phyloP scores from a whole-genome alignment of 164 flowering plant species.

The Umbilicus rupestris region DNA sequence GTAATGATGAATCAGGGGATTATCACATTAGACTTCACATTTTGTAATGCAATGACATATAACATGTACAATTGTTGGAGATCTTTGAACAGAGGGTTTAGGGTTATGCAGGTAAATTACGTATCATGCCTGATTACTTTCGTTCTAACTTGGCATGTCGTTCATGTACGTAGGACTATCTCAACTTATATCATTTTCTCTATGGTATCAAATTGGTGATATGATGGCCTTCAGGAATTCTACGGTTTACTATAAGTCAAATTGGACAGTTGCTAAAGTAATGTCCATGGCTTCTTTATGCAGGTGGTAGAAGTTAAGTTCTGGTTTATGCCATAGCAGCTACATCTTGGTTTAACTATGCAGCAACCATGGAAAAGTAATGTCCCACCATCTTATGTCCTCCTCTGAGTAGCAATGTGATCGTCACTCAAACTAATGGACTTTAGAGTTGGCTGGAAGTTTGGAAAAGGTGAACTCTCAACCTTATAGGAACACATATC shows the following conservation, averaged over 20 bases:
- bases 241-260: too few species aligned
- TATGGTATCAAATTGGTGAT: too few species aligned
- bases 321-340: too few species aligned
- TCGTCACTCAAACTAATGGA: constrained; percentile 58
- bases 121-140: too few species aligned
- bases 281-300: too few species aligned
- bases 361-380: constrained; percentile 83
- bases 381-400: constrained; percentile 93
- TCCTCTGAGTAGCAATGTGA: constrained; percentile 52
- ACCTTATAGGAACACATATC: neutral
- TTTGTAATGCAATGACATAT: constrained; percentile 73
- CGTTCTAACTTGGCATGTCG: too few species aligned
- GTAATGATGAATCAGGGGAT: too few species aligned
- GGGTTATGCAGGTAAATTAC: neutral
- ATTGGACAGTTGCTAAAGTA: constrained; percentile 5
- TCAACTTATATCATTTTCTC: too few species aligned
- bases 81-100: constrained; percentile 55
- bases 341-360: constrained; percentile 73
- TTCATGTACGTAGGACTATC: too few species aligned
- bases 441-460: constrained; percentile 57
- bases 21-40: constrained; percentile 59
- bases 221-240: too few species aligned
- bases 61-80: constrained; percentile 37
- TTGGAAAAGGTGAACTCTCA: neutral
- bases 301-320: too few species aligned